Conservation (phyloP, 345 rosid species). For the Clausena lansium region DNA sequence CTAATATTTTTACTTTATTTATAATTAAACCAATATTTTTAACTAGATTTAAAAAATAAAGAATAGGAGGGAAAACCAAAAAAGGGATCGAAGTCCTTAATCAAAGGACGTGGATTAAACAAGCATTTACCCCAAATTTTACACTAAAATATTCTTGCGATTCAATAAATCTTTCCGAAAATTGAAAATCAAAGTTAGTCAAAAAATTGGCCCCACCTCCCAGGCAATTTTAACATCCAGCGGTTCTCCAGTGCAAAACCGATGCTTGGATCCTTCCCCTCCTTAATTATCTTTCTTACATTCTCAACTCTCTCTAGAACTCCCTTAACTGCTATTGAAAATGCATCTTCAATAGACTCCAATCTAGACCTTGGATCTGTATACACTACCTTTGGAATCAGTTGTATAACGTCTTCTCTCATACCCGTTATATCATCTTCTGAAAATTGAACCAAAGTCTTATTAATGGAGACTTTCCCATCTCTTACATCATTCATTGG, state of each 20-base stretch:
- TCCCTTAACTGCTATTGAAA: conserved; percentile 42
- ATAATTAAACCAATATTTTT: no score
- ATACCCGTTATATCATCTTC: conserved; percentile 26
- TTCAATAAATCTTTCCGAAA: no score
- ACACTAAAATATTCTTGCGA: no score
- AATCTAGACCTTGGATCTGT: conserved; percentile 26
- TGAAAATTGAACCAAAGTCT: conserved; percentile 29
- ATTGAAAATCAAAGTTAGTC: not conserved
- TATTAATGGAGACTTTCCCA: conserved; percentile 21
- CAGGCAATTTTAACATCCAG: conserved; percentile 10
- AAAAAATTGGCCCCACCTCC: not conserved
- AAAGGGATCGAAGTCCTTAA: no score
- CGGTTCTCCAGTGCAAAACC: conserved; percentile 19
- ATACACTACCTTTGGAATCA: conserved; percentile 55
- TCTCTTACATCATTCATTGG: conserved; percentile 27
- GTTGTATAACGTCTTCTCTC: conserved; percentile 42
- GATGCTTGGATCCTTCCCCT: conserved; percentile 27
- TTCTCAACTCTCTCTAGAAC: conserved; percentile 31
- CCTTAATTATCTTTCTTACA: conserved; percentile 18
- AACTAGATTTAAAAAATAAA: no score
- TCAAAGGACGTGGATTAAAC: no score
- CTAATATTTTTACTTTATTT: no score
- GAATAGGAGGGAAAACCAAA: no score
- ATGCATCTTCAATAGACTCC: conserved; percentile 43
- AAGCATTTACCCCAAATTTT: no score